These are phyloP conservation scores for Lactifluus rugatus DNA, from an alignment of 768 basidiomycete genomes.

Conservation along the genomic window DNA sequence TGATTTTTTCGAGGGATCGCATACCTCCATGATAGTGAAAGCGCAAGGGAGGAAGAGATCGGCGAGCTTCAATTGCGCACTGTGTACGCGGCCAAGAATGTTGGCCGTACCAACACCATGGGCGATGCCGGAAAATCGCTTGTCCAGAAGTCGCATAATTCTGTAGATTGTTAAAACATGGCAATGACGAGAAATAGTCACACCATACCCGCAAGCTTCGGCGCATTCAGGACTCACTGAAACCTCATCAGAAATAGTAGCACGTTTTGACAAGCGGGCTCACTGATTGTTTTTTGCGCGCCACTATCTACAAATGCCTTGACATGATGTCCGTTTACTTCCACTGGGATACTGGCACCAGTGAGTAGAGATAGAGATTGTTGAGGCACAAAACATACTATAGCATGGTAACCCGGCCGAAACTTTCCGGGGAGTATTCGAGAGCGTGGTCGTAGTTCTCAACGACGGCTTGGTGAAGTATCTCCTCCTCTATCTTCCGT, in stretches of 20 bases:
- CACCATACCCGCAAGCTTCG: slow-evolving; percentile 72
- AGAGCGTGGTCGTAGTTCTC: slow-evolving; percentile 93
- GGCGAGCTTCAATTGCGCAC: slow-evolving; percentile 80
- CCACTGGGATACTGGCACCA: slow-evolving; percentile 62
- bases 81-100: slow-evolving; percentile 91
- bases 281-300: slow-evolving; percentile 94
- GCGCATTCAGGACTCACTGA: slow-evolving; percentile 88
- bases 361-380: background rate
- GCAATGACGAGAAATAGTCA: slow-evolving; percentile 11
- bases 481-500: slow-evolving; percentile 85
- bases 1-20: slow-evolving; percentile 8
- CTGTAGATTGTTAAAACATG: slow-evolving; percentile 29
- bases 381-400: slow-evolving; percentile 56
- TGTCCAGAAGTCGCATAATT: slow-evolving; percentile 89
- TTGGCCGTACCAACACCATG: slow-evolving; percentile 90
- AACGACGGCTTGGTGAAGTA: slow-evolving; percentile 76
- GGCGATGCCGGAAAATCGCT: slow-evolving; percentile 80
- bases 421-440: slow-evolving; percentile 87
- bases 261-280: slow-evolving; percentile 23
- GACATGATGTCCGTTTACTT: slow-evolving; percentile 83
- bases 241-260: slow-evolving; percentile 9
- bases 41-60: slow-evolving; percentile 82
- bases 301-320: slow-evolving; percentile 99
- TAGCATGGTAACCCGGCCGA: slow-evolving; percentile 93
- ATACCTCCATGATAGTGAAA: slow-evolving; percentile 91